Evolutionary conservation across 1,139 yeast species (phyloP), one percentile per base, ranked within the genome.

Genomic region (Nematodospora anomalae): DNA sequence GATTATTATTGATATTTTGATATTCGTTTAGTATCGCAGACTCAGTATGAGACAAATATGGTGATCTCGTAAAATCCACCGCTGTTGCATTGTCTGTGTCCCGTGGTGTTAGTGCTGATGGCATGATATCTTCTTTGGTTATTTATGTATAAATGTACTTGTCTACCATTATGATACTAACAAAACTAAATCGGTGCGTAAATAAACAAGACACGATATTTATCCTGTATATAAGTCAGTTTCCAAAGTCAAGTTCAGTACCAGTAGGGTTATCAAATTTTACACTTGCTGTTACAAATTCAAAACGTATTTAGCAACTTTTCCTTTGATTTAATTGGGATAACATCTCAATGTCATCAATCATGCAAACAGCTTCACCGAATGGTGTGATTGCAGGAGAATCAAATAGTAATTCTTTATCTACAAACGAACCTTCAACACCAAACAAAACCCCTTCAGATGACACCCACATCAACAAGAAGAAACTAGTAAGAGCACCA

Each of bases 401-500:
- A 16, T 32, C 26, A 18, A 18, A 8, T 6, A 8, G 7, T 6
- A 18, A 18, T 18, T 18, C 21, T 8, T 18, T 8, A 18, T 6
- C 8, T 18, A 8, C 21, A 18, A 8, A 18, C 11, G 25, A 12
- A 25, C 37, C 37, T n/a, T 25, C 26, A 10, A 30, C 23, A 12
- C 38, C 40, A 8, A 33, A 33, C 16, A 30, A 38, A 23, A 26
- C 30, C 4, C 29, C 43, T 10, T 28, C 28, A 15, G 37, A 32
- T 16, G 24, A 28, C 10, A 26, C 14, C 8, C 32, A 33, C 25
- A 30, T 24, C 22, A 60, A 57, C 37, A 66, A 58, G 46, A 58
- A 57, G 49, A 65, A 60, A 43, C 54, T 71, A 36, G 64, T 67
- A 7, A 67, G 69, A 57, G 74, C 71, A 44, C 55, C 55, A 4